Evolutionary conservation across 164 flowering plant species (phyloP), one percentile per base, ranked within the genome.

Genomic region (Vitis rotundifolia): DNA sequence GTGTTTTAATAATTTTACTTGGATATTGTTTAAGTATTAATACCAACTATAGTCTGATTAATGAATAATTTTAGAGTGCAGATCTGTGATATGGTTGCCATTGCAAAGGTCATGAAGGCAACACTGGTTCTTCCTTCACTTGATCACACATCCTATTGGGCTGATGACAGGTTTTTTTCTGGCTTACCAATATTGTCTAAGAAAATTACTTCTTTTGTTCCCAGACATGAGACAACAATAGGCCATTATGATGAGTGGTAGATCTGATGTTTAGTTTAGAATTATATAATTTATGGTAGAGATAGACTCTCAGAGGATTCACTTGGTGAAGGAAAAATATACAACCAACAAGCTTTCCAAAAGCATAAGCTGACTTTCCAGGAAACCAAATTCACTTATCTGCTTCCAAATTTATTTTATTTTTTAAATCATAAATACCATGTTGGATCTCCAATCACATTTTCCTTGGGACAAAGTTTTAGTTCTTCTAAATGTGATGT

Each of bases 51-150:
- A 29, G 57, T 78, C 83, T 88, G 77, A 85, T 84, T 61, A 64
- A 70, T 73, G 49, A 65, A 81, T 72, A 52, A 68, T 83, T 79
- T 79, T 87, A 71, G 79, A 77, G 78, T 89, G 95, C 98, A 96
- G 99, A 92, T 96, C 50, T 96, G 99, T 64, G 99, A 96, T 83
- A 93, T 93, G 98, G 99, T 96, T 78, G 97, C 98, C 61, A 76
- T 93, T 74, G 99, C 98, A 70, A 93, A 91, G 80, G 71, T 96
- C 59, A 83, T 90, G 96, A 96, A 93, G 85, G 98, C 99, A n/a
- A 91, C 97, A 59, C 93, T 96, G 61, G 98, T 96, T 59, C 96
- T 96, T 81, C 99, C 99, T 66, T 88, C 95, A n/a, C 97, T 96
- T 71, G 99, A 96, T 76, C 99, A 96, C 75, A 78, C 90, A 47